phyloP scores from a whole-genome alignment of 208 protist genomes.

The Blastocrithidia nonstop region DNA sequence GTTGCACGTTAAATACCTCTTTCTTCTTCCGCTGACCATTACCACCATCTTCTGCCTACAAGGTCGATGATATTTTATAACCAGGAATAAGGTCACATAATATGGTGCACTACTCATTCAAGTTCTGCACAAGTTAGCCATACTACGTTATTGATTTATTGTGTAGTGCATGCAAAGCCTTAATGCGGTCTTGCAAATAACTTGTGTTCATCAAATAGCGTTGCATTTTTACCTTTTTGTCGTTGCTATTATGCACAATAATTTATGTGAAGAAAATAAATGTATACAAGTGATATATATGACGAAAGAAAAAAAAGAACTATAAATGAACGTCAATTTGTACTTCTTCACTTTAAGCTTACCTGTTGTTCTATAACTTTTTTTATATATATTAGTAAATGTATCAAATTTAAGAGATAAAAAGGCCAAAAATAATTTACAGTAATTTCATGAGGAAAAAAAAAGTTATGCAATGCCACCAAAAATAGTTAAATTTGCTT shows the following conservation, averaged over 20 bases:
- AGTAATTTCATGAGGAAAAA: conserved; percentile 1
- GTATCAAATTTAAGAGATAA: neutral
- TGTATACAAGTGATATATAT: conserved; percentile 3
- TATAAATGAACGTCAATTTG: too few relatives aligned
- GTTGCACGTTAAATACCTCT: conserved; percentile 83
- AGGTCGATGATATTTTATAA: conserved; percentile 74
- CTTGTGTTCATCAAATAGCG: conserved; percentile 89
- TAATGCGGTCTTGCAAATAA: conserved; percentile 72
- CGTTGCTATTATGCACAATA: conserved; percentile 2
- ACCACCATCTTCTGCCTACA: conserved; percentile 70
- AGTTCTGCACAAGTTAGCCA: conserved; percentile 69
- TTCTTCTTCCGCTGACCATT: conserved; percentile 66
- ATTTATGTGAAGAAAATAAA: neutral
- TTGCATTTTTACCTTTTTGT: conserved; percentile 40
- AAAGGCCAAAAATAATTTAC: neutral
- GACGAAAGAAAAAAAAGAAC: conserved; percentile 4
- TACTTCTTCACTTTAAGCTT: neutral
- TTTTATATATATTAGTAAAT: neutral
- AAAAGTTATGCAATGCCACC: too few relatives aligned
- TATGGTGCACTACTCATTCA: conserved; percentile 76
- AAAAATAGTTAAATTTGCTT: too few relatives aligned
- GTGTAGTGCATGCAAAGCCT: conserved; percentile 64
- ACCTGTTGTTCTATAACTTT: neutral
- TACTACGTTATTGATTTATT: conserved; percentile 69
- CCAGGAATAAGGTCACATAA: conserved; percentile 76